Percentiles rank a stretch among this genome's conserved stretches.
phyloP scores from a whole-genome alignment of 768 basidiomycete species.

The Ramaria sp. region DNA sequence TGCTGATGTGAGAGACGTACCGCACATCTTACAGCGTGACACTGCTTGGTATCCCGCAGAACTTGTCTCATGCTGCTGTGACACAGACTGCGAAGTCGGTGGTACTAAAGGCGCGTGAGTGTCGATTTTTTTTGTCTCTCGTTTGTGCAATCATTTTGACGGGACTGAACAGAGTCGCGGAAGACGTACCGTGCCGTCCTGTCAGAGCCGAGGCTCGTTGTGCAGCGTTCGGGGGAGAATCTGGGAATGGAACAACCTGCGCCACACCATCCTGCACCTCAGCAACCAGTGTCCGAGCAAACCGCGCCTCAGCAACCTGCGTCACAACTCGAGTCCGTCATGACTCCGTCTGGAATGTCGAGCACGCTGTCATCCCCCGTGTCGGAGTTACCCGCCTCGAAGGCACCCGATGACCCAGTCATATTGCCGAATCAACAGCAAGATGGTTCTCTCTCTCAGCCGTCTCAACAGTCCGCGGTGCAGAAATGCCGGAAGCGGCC shows the following conservation, averaged over 20 bases:
- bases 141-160: neutral
- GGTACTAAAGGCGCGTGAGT: constrained; percentile 63
- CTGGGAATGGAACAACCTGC: neutral
- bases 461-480: neutral
- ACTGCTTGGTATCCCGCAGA: constrained; percentile 57
- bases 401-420: neutral
- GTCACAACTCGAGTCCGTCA: neutral
- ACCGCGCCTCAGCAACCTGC: too few relatives aligned
- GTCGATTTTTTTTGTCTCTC: neutral
- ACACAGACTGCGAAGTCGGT: constrained; percentile 56
- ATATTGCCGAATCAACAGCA: neutral
- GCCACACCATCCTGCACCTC: too few relatives aligned
- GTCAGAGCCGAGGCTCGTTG: constrained; percentile 60
- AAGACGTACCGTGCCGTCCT: constrained; percentile 72
- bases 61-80: constrained; percentile 52
- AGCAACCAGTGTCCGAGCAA: too few relatives aligned
- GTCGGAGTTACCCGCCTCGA: neutral
- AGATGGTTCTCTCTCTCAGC: neutral
- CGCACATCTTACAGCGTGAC: constrained; percentile 36
- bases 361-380: neutral
- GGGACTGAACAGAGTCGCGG: constrained; percentile 50
- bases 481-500: neutral
- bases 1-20: too few relatives aligned
- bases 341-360: neutral
- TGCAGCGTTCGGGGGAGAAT: constrained; percentile 21